Conservation (phyloP, 805 yeast genomes). For the Wickerhamomyces bovis region DNA sequence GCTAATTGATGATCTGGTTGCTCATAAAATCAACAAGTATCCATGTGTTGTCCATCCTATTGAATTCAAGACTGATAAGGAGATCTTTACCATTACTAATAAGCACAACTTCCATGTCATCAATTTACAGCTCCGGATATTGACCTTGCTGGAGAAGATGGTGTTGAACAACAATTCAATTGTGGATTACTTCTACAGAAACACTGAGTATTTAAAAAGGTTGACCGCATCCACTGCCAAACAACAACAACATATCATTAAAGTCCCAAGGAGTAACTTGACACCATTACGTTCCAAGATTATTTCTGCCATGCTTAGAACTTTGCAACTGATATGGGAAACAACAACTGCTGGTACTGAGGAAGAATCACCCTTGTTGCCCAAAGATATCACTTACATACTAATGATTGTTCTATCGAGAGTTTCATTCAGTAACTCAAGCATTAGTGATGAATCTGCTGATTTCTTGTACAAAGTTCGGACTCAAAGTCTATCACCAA, state of each 20-base stretch:
- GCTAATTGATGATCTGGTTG: slow-evolving; percentile 38
- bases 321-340: slow-evolving; percentile 23
- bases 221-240: slow-evolving; percentile 22
- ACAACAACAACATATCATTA: slow-evolving; percentile 27
- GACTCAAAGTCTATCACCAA: slow-evolving; percentile 20
- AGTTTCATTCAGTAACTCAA: slow-evolving; percentile 43
- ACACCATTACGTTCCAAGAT: slow-evolving; percentile 18
- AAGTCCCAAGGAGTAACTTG: slow-evolving; percentile 19
- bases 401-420: slow-evolving; percentile 46
- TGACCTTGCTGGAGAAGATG: slow-evolving; percentile 43
- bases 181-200: slow-evolving; percentile 17
- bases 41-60: slow-evolving; percentile 14
- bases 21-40: slow-evolving; percentile 17
- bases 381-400: slow-evolving; percentile 34
- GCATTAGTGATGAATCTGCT: slow-evolving; percentile 33
- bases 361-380: slow-evolving; percentile 12
- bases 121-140: slow-evolving; percentile 38
- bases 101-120: slow-evolving; percentile 41
- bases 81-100: slow-evolving; percentile 17
- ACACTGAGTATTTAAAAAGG: slow-evolving; percentile 20
- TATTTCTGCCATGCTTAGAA: slow-evolving; percentile 15
- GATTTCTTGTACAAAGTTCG: slow-evolving; percentile 33
- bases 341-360: slow-evolving; percentile 4
- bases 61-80: slow-evolving; percentile 1
- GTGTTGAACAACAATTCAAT: slow-evolving; percentile 15